Percentiles rank a stretch among this genome's conserved stretches.
Evolutionary conservation across 495 filamentous ascomycete genomes (phyloP).

Genomic region (Aspergillus ostianus): DNA sequence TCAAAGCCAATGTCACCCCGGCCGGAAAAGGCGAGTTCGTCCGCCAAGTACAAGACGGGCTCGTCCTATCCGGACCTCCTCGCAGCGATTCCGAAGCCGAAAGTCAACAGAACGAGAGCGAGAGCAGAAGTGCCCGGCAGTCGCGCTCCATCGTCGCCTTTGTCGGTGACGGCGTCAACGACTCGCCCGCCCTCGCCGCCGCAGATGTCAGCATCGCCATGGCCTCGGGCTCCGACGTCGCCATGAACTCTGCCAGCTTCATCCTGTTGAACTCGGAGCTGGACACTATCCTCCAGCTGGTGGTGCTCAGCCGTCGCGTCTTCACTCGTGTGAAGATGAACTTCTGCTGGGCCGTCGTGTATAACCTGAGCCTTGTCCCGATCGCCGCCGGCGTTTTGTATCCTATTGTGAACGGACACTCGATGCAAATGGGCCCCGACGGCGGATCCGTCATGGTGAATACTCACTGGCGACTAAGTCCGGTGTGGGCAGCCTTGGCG

Average conservation of each 20-base stretch:
- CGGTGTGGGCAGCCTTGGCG: slow-evolving; percentile 81
- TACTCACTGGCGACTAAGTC: slow-evolving; percentile 59
- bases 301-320: slow-evolving; percentile 67
- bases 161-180: slow-evolving; percentile 88
- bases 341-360: slow-evolving; percentile 85
- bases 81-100: slow-evolving; percentile 7
- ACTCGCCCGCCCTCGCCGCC: slow-evolving; percentile 74
- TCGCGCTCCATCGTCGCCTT: slow-evolving; percentile 52
- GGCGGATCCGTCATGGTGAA: slow-evolving; percentile 26
- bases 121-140: slow-evolving; percentile 11
- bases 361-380: slow-evolving; percentile 77
- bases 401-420: slow-evolving; percentile 54
- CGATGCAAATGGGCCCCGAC: slow-evolving; percentile 33
- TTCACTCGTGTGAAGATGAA: slow-evolving; percentile 82
- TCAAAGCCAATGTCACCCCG: slow-evolving; percentile 87
- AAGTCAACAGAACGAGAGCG: neutral
- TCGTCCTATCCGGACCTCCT: neutral
- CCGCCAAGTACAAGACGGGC: slow-evolving; percentile 62
- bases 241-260: slow-evolving; percentile 77
- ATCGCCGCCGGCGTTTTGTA: slow-evolving; percentile 82
- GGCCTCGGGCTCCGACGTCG: slow-evolving; percentile 80
- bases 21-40: slow-evolving; percentile 85
- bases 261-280: slow-evolving; percentile 79
- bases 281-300: slow-evolving; percentile 65
- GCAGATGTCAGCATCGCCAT: slow-evolving; percentile 85